These are phyloP conservation scores for Drechslera avenae DNA, from an alignment of 2,329 filamentous ascomycete genomes.

Conservation along the genomic window DNA sequence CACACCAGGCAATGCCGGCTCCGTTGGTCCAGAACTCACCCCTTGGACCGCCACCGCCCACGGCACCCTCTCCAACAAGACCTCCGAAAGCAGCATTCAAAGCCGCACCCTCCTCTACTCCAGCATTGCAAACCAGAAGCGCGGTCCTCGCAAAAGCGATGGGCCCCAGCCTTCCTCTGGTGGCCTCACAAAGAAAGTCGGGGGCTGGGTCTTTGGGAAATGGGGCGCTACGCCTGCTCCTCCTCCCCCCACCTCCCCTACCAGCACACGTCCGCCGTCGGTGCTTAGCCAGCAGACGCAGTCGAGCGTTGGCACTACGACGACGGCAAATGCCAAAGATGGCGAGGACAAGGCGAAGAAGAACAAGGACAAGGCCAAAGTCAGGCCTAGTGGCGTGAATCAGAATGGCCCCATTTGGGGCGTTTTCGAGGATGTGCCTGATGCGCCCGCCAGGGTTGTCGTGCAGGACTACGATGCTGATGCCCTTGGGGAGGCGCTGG, in stretches of 20 bases:
- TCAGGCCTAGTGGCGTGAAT: slow-evolving; percentile 46
- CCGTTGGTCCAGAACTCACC: slow-evolving; percentile 47
- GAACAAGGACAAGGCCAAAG: slow-evolving; percentile 24
- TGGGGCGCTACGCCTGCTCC: slow-evolving; percentile 63
- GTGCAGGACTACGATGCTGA: slow-evolving; percentile 47
- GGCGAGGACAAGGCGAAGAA: background rate
- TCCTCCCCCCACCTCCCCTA: slow-evolving; percentile 14
- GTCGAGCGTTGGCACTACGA: slow-evolving; percentile 18
- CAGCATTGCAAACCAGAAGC: slow-evolving; percentile 35
- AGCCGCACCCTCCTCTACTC: slow-evolving; percentile 59
- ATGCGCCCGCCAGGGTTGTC: slow-evolving; percentile 41
- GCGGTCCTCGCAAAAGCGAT: slow-evolving; percentile 27
- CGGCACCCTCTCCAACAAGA: slow-evolving; percentile 56
- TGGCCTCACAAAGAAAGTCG: slow-evolving; percentile 60
- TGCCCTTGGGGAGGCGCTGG: slow-evolving; percentile 46
- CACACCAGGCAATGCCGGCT: slow-evolving; percentile 52
- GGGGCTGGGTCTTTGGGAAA: slow-evolving; percentile 68
- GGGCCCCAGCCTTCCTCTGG: slow-evolving; percentile 21
- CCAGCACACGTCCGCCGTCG: slow-evolving; percentile 24
- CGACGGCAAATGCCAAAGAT: slow-evolving; percentile 2
- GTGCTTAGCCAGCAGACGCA: slow-evolving; percentile 31
- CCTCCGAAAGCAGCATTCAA: slow-evolving; percentile 58
- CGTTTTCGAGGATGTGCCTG: slow-evolving; percentile 44
- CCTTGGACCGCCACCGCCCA: slow-evolving; percentile 55
- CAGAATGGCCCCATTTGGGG: slow-evolving; percentile 48